A percentile compares a stretch with the other conserved stretches of the same genome.
Conservation (phyloP, 345 rosid genomes). For the Citrus unshiu region DNA sequence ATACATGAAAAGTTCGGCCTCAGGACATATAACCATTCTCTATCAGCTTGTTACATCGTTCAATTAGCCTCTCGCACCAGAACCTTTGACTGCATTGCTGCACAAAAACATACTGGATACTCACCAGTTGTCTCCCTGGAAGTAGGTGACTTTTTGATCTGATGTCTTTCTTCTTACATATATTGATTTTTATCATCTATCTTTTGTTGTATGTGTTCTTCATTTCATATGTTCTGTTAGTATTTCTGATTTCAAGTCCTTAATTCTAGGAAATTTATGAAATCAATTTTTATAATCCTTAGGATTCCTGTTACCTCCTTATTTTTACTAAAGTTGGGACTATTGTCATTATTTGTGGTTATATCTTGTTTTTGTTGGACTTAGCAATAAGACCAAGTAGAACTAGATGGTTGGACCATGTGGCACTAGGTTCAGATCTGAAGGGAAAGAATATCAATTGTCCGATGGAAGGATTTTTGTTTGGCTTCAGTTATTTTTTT, state of each 20-base stretch:
- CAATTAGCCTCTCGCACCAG: slow-evolving; percentile 64
- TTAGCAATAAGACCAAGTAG: neutral
- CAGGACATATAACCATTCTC: slow-evolving; percentile 29
- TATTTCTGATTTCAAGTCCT: neutral
- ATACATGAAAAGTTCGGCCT: slow-evolving; percentile 42
- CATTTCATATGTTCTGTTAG: neutral
- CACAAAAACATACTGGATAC: slow-evolving; percentile 69
- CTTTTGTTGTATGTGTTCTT: neutral
- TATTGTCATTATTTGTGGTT: neutral
- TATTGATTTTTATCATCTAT: neutral
- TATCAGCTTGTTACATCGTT: slow-evolving; percentile 47
- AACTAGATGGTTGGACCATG: neutral
- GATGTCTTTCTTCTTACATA: neutral
- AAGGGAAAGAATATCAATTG: neutral
- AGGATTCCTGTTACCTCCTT: neutral
- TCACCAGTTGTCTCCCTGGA: slow-evolving; percentile 60
- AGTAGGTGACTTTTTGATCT: slow-evolving; percentile 38
- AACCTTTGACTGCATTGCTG: slow-evolving; percentile 80
- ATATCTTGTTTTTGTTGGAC: neutral
- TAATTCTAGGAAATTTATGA: neutral
- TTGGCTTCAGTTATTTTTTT: neutral
- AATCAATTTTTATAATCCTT: neutral
- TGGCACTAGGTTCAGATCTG: neutral
- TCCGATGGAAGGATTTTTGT: neutral
- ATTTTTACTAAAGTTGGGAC: neutral